Evolutionary conservation across 495 filamentous ascomycete species (phyloP).

Genomic region (Tuber calosporum): DNA sequence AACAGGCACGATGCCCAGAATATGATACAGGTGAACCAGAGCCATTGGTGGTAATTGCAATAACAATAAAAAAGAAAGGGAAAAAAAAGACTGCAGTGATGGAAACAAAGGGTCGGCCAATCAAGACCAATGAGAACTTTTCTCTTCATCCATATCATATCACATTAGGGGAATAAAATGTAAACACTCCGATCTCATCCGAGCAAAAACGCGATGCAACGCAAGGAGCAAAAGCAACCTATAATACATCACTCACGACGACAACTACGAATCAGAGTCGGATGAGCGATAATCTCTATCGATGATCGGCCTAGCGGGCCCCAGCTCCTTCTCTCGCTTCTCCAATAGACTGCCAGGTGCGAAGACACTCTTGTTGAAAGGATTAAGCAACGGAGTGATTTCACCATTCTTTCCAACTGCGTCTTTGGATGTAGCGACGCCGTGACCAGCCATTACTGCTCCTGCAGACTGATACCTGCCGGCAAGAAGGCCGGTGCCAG

Average conservation of each 20-base stretch:
- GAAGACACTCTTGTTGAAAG: conserved; percentile 26
- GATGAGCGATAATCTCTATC: conserved; percentile 37
- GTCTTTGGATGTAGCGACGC: conserved; percentile 26
- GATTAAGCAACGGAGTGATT: conserved; percentile 26
- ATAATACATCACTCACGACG: conserved; percentile 19
- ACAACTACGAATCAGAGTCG: conserved; percentile 12
- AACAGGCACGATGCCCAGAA: neutral
- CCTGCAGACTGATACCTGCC: conserved; percentile 28
- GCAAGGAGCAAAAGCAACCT: conserved; percentile 19
- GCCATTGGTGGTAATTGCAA: conserved; percentile 19
- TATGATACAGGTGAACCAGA: neutral
- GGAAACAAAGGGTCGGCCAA: conserved; percentile 4
- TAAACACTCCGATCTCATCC: conserved; percentile 19
- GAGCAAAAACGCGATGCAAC: conserved; percentile 15
- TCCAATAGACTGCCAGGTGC: conserved; percentile 37
- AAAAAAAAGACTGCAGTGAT: neutral
- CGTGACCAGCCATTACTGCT: conserved; percentile 28
- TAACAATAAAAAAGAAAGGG: conserved; percentile 16
- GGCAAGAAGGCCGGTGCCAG: conserved; percentile 34
- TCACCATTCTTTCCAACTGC: conserved; percentile 35
- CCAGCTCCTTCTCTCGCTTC: conserved; percentile 36
- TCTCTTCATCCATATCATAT: conserved; percentile 29
- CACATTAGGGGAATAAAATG: conserved; percentile 19
- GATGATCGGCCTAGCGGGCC: conserved; percentile 28
- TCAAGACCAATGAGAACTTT: conserved; percentile 9